A percentile compares a stretch with the other conserved stretches of the same genome.
Evolutionary conservation across 148 eudicot species (phyloP).

Genomic region (Camellia granthamiana): DNA sequence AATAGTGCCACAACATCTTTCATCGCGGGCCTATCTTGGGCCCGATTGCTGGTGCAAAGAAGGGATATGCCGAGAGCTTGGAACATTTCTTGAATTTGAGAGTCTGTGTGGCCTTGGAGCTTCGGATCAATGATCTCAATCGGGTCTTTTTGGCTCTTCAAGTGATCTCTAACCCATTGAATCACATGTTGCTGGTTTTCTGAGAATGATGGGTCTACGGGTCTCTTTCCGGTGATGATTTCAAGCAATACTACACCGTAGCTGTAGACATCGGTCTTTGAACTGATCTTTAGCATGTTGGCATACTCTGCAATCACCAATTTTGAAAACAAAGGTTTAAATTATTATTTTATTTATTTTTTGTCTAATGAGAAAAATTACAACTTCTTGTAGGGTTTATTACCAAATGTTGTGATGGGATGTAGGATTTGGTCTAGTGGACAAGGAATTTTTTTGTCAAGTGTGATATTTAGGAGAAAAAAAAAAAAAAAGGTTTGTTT

Average conservation of each 20-base stretch:
- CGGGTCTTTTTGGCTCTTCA: slow-evolving; percentile 39
- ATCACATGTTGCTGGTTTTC: slow-evolving; percentile 40
- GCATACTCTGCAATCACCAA: slow-evolving; percentile 31
- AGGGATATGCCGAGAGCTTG: slow-evolving; percentile 50
- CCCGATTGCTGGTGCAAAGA: slow-evolving; percentile 39
- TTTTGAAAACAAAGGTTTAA: too few relatives aligned
- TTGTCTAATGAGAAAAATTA: too few relatives aligned
- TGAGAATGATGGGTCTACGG: slow-evolving; percentile 36
- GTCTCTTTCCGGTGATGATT: slow-evolving; percentile 43
- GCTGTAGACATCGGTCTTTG: slow-evolving; percentile 46
- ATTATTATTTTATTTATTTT: too few relatives aligned
- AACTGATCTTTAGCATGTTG: slow-evolving; percentile 34
- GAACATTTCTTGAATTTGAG: slow-evolving; percentile 48
- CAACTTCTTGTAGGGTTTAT: too few relatives aligned
- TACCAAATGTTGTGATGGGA: too few relatives aligned
- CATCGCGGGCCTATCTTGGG: slow-evolving; percentile 48
- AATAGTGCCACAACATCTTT: slow-evolving; percentile 43
- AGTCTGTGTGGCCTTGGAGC: slow-evolving; percentile 42
- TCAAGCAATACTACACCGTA: slow-evolving; percentile 46
- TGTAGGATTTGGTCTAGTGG: too few relatives aligned
- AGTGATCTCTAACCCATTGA: slow-evolving; percentile 44
- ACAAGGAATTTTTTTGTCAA: too few relatives aligned
- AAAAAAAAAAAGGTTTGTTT: too few relatives aligned
- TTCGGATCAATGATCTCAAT: slow-evolving; percentile 41
- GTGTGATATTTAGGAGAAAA: too few relatives aligned